Evolutionary conservation across 805 yeast genomes (phyloP), one percentile per base, ranked within the genome.

Genomic region (Cyberlindnera maritima): DNA sequence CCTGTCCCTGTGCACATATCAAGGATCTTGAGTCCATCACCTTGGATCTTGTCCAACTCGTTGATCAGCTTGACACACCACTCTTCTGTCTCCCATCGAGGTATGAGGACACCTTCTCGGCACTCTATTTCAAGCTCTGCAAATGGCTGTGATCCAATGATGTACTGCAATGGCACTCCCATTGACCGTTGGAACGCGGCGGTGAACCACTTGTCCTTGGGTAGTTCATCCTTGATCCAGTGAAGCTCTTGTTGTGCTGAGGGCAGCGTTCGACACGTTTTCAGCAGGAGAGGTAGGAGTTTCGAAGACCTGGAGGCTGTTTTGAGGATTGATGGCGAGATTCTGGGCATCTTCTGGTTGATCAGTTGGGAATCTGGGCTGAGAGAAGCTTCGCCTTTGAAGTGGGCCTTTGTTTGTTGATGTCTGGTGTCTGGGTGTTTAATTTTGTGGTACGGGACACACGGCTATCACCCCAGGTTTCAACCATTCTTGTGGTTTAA

Each of bases 21-120:
- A 9, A 85, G 52, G 2, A 82, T 64, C 2, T 47, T 56, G 19
- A 60, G 20, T 3, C 20, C 41, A 6, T 20, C 33, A n/a, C 31
- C 26, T 9, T 43, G 19, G 23, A 23, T 5, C 41, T 56, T 40
- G 1, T 58, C 42, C 8, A 49, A 25, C 9, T 50, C 49, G 0
- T 19, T 15, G 13, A 69, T 64, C 18, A 85, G 60, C 45, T 72
- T 72, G 25, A 68, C 31, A 10, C 77, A 70, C 97, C 97, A 92
- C 59, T 89, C 96, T 62, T 92, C 98, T 0, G 99, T 92, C 61
- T 92, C 99, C 85, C 92, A 83, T 41, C 99, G 67, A 0, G 99
- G 98, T 23, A 92, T 91, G 49, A 92, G 67, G 2, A 89, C 97
- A 0, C 81, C 81, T 1, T 68, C 69, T 25, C 64, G 57, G 57